phyloP scores from a whole-genome alignment of 2,329 filamentous ascomycete genomes.

The Aspergillus ustus region DNA sequence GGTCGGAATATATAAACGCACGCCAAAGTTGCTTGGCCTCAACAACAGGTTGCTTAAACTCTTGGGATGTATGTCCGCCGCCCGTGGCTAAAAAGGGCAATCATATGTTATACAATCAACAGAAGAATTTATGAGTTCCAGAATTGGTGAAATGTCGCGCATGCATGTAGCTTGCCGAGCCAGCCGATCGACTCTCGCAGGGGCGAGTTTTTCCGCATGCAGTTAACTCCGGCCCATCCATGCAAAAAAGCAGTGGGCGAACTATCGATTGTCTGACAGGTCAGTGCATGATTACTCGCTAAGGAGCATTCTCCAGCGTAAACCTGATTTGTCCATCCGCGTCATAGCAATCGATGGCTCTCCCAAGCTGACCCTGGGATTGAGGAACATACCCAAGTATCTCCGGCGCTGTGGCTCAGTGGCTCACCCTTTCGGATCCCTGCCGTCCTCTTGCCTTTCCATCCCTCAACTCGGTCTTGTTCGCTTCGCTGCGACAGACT shows the following conservation, averaged over 20 bases:
- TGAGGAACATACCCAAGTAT: neutral
- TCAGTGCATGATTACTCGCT: neutral
- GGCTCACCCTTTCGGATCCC: slow-evolving; percentile 18
- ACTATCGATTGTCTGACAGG: slow-evolving; percentile 20
- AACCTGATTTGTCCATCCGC: slow-evolving; percentile 9
- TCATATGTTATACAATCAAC: neutral
- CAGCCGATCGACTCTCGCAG: slow-evolving; percentile 21
- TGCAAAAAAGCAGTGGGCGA: slow-evolving; percentile 6
- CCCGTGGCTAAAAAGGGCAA: too few relatives aligned
- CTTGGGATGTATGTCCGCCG: neutral
- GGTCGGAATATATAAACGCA: neutral
- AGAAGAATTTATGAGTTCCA: neutral
- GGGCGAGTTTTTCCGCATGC: slow-evolving; percentile 26
- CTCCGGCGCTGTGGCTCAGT: slow-evolving; percentile 20
- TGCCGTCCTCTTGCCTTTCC: neutral
- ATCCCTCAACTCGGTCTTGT: neutral
- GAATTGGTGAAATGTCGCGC: neutral
- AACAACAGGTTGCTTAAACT: neutral
- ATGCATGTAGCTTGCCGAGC: slow-evolving; percentile 23
- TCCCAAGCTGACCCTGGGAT: neutral
- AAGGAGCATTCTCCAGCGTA: slow-evolving; percentile 1
- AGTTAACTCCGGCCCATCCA: slow-evolving; percentile 16
- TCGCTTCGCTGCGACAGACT: neutral
- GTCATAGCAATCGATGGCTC: slow-evolving; percentile 7
- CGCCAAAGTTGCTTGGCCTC: neutral